Evolutionary conservation across 495 filamentous ascomycete genomes (phyloP).

Genomic region (Physcia stellaris): DNA sequence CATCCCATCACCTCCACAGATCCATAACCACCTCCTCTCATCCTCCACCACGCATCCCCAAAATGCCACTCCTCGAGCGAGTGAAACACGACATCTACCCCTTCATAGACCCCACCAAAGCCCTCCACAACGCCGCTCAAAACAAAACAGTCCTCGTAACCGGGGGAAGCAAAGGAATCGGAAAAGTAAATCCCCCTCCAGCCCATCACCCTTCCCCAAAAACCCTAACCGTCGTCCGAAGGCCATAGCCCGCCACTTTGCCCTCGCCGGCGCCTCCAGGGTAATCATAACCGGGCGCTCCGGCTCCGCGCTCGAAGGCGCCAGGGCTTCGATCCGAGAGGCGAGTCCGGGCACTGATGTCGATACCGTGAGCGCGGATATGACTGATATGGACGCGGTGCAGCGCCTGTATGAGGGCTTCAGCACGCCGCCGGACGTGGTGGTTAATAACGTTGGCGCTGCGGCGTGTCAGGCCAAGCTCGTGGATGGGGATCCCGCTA

Average conservation of each 20-base stretch:
- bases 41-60: no score
- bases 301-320: not conserved
- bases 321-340: not conserved
- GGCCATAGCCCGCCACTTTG: not conserved
- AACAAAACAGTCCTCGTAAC: not conserved
- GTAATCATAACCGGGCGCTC: not conserved
- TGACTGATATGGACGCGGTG: not conserved
- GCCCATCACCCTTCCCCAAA: not conserved
- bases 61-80: no score
- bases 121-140: not conserved
- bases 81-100: slow-evolving; percentile 12
- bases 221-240: not conserved
- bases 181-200: not conserved
- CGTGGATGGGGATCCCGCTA: no score
- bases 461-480: no score
- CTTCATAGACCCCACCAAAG: not conserved
- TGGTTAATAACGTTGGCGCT: no score
- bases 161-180: slow-evolving; percentile 1
- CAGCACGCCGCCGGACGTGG: no score
- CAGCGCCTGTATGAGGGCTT: slow-evolving; percentile 1
- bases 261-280: not conserved
- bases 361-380: not conserved
- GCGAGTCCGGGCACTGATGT: not conserved
- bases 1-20: no score
- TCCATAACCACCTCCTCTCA: no score